Conservation (phyloP, 305 asterid species). For the Fraxinus floribunda region DNA sequence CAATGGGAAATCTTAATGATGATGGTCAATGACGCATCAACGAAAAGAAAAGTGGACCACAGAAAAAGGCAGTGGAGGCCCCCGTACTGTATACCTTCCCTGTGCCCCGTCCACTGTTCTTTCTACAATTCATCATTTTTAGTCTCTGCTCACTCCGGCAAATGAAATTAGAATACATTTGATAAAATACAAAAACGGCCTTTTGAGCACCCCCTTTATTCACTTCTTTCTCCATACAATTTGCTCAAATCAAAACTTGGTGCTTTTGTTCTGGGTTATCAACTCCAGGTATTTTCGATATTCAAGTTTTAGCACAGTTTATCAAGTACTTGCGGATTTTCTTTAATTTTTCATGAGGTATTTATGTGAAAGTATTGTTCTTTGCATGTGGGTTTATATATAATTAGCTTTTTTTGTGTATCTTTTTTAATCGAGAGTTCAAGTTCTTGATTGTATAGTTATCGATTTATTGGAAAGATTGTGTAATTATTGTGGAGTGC, state of each 20-base stretch:
- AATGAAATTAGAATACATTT: background rate
- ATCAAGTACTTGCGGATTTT: background rate
- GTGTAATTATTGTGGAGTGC: background rate
- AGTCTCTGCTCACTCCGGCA: slow-evolving; percentile 13
- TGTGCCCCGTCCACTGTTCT: slow-evolving; percentile 29
- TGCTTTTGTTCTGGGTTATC: background rate
- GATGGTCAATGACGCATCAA: slow-evolving; percentile 23
- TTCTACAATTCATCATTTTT: slow-evolving; percentile 1
- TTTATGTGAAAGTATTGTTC: background rate
- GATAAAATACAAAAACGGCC: background rate
- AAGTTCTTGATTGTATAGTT: background rate
- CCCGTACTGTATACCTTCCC: slow-evolving; percentile 30
- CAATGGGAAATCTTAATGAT: background rate
- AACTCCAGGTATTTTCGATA: slow-evolving; percentile 27
- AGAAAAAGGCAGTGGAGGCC: slow-evolving; percentile 29
- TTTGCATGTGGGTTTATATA: slow-evolving; percentile 6
- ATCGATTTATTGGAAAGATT: background rate
- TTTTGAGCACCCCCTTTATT: background rate
- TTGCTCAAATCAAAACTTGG: background rate
- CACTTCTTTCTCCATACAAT: background rate
- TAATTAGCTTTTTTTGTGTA: background rate
- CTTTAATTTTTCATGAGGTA: slow-evolving; percentile 2
- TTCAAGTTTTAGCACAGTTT: background rate
- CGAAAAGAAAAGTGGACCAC: background rate
- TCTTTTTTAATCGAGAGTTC: background rate